These are phyloP conservation scores for Polyplosphaeria fusca DNA, from an alignment of 495 filamentous ascomycete genomes.

Conservation along the genomic window DNA sequence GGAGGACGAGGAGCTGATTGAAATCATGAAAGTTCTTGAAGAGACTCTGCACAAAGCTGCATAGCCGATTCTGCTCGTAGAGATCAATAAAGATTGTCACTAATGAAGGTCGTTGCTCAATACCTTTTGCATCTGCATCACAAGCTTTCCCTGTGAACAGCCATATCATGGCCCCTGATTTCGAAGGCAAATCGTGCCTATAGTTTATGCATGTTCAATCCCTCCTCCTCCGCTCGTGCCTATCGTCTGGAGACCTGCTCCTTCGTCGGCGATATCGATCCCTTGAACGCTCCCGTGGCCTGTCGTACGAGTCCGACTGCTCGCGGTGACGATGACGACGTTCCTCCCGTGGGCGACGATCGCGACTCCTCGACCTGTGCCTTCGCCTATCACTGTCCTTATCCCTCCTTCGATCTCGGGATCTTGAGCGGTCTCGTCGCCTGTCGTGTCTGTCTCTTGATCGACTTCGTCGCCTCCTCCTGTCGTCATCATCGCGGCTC, in stretches of 20 bases:
- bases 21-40: slow-evolving; percentile 33
- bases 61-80: no score
- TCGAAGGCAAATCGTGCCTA: no score
- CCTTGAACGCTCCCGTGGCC: slow-evolving; percentile 4
- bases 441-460: slow-evolving; percentile 15
- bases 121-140: no score
- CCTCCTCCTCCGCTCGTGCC: slow-evolving; percentile 15
- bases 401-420: not conserved
- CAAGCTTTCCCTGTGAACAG: no score
- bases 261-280: slow-evolving; percentile 10
- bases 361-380: slow-evolving; percentile 17
- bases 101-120: no score
- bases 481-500: not conserved
- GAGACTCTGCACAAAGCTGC: slow-evolving; percentile 3
- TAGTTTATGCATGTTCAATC: slow-evolving; percentile 5
- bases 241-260: slow-evolving; percentile 24
- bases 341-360: slow-evolving; percentile 14
- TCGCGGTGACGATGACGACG: not conserved
- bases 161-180: no score
- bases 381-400: slow-evolving; percentile 14
- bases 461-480: slow-evolving; percentile 8
- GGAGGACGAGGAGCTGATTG: slow-evolving; percentile 39
- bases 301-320: not conserved
- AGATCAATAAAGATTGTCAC: no score
- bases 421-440: slow-evolving; percentile 20